Conservation (phyloP, 768 basidiomycete genomes). For the Albatrellus ellisii region DNA sequence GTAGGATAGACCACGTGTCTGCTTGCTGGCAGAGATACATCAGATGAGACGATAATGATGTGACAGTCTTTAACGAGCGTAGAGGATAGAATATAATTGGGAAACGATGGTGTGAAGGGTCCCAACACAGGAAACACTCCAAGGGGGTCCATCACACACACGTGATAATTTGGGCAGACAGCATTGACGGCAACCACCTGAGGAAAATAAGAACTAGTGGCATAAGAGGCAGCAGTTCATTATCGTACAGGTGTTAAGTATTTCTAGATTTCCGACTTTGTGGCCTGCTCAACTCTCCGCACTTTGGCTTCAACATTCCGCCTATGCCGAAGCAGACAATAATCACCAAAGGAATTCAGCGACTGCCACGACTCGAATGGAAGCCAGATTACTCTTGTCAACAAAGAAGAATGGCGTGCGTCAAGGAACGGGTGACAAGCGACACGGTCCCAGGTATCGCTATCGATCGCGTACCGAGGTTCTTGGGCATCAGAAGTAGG, state of each 20-base stretch:
- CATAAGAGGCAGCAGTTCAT: no score
- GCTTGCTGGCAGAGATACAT: no score
- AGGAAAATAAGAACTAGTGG: no score
- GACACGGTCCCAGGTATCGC: conserved; percentile 68
- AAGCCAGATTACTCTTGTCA: conserved; percentile 71
- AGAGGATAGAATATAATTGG: no score
- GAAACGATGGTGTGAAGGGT: no score
- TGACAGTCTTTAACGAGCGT: no score
- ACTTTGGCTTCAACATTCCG: conserved; percentile 21
- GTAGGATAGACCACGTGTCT: conserved; percentile 8
- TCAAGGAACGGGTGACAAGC: conserved; percentile 79
- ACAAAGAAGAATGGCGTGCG: conserved; percentile 50
- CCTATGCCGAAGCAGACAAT: conserved; percentile 71
- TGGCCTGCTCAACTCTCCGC: conserved; percentile 1
- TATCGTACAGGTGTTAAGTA: no score
- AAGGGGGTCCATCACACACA: no score
- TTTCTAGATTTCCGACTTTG: not conserved
- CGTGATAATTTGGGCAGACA: no score
- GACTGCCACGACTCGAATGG: conserved; percentile 60
- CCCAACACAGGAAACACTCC: no score
- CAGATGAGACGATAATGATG: no score
- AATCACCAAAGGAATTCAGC: conserved; percentile 76
- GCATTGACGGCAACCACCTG: no score
- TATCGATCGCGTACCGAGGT: conserved; percentile 66
- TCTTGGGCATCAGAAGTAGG: conserved; percentile 43